Evolutionary conservation across 2,329 filamentous ascomycete species (phyloP).

Genomic region (Onygenales sp.): DNA sequence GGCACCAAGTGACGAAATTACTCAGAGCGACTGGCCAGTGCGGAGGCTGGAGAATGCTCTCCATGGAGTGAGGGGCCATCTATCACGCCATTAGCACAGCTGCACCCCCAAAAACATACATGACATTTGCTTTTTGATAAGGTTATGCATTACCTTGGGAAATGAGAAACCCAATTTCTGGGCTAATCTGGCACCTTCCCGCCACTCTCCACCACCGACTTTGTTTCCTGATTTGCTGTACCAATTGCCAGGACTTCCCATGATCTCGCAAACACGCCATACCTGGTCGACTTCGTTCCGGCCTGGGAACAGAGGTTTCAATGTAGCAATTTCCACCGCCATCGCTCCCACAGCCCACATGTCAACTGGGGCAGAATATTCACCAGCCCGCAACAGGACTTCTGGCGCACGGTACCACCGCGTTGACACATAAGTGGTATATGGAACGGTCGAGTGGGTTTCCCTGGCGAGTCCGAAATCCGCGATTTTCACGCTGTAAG

Average conservation of each 20-base stretch:
- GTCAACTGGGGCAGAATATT: constrained; percentile 95
- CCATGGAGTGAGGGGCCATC: constrained; percentile 97
- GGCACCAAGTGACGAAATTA: constrained; percentile 94
- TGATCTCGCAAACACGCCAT: constrained; percentile 97
- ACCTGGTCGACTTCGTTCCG: constrained; percentile 98
- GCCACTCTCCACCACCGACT: constrained; percentile 95
- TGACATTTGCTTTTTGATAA: not conserved
- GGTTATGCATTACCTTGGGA: constrained; percentile 52
- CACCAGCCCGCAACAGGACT: constrained; percentile 82
- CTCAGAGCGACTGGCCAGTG: constrained; percentile 85
- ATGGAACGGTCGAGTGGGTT: constrained; percentile 90
- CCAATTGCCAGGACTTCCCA: constrained; percentile 98
- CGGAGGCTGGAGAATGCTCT: constrained; percentile 79
- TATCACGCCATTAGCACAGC: constrained; percentile 24
- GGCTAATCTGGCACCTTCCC: constrained; percentile 82
- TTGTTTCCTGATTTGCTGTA: constrained; percentile 75
- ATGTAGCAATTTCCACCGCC: constrained; percentile 92
- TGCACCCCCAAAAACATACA: not conserved
- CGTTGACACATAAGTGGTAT: constrained; percentile 97
- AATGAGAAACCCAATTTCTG: constrained; percentile 98
- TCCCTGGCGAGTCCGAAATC: constrained; percentile 97
- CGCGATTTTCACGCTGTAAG: constrained; percentile 95
- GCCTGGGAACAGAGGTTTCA: constrained; percentile 94
- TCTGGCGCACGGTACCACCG: constrained; percentile 93
- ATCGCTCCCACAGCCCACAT: constrained; percentile 98